Evolutionary conservation across 163 green algal genomes (phyloP).

Genomic region (Scenedesmus sp.): DNA sequence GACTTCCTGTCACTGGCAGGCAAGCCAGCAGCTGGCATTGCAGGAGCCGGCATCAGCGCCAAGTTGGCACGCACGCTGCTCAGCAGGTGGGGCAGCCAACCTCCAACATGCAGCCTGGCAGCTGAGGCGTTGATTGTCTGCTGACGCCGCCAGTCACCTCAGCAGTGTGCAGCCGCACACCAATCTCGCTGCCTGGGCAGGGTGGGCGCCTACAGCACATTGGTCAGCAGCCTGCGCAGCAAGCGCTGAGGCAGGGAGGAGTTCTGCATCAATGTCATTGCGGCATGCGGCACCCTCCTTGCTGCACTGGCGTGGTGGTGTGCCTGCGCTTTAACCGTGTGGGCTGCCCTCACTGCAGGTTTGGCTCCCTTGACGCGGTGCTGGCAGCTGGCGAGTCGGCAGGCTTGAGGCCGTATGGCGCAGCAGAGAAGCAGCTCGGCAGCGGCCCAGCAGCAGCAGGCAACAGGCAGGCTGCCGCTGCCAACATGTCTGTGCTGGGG

Average conservation of each 20-base stretch:
- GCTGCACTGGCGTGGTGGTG: too few relatives aligned
- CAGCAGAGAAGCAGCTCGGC: constrained; percentile 16
- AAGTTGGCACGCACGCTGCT: constrained; percentile 27
- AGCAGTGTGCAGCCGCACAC: too few relatives aligned
- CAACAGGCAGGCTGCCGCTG: background rate
- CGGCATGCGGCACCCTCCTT: too few relatives aligned
- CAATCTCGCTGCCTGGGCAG: too few relatives aligned
- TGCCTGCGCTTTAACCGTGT: background rate
- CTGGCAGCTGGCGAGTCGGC: background rate
- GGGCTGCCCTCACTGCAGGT: background rate
- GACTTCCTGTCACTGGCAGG: constrained; percentile 30
- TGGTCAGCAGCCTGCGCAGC: too few relatives aligned
- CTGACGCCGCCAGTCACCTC: too few relatives aligned
- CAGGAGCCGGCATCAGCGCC: constrained; percentile 13
- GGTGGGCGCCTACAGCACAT: too few relatives aligned
- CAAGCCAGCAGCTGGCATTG: constrained; percentile 32
- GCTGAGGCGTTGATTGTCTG: too few relatives aligned
- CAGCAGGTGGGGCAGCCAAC: too few relatives aligned
- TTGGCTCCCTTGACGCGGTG: background rate
- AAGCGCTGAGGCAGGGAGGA: too few relatives aligned
- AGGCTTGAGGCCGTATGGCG: background rate
- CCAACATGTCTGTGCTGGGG: constrained; percentile 7
- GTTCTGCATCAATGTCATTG: too few relatives aligned
- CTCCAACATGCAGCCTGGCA: too few relatives aligned
- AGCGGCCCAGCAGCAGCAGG: background rate